Evolutionary conservation across 768 basidiomycete species (phyloP), one percentile per base, ranked within the genome.

Genomic region (Rubroboletus pulcherrimus): DNA sequence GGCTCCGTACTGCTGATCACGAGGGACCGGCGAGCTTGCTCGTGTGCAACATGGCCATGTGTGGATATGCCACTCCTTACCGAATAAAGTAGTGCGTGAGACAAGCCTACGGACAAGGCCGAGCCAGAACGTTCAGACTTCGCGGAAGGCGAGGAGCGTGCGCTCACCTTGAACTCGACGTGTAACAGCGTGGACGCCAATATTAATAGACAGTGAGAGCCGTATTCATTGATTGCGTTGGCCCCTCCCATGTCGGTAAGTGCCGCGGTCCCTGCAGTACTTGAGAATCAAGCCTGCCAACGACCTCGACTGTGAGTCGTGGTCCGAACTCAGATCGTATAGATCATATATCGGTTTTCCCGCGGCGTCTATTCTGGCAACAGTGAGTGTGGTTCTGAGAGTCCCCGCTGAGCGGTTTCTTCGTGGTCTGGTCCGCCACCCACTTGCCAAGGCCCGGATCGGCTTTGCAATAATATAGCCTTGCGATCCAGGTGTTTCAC

Each of bases 171-270:
- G 17, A 24, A 34, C 33, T 30, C 45, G 45, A 21, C 37, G 19
- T 48, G 49, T 26, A 47, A 43, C 45, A 26, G 37, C 37, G n/a
- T 48, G 46, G 21, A 37, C 5, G 15, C 6, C 41, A 39, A 39
- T 31, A 58, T 63, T 53, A 62, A 50, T 53, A 62, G 35, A 49
- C 51, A 35, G 39, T 39, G 37, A 44, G 54, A 48, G 51, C n/a
- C 7, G 19, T 31, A 21, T 44, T 53, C 26, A 46, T 39, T 35
- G 49, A 58, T 57, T 7, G 31, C 33, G 30, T 19, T 17, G 15
- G 6, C n/a, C 34, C 35, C 57, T 39, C 37, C 53, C 24, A 29
- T 21, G 37, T 46, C 43, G 46, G 34, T 19, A 49, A 35, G 35
- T 47, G 48, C 49, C 54, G 51, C 37, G 31, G 43, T 49, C 29